Evolutionary conservation across 129 eudicot genomes (phyloP), one percentile per base, ranked within the genome.

Genomic region (Flaveria linearis): DNA sequence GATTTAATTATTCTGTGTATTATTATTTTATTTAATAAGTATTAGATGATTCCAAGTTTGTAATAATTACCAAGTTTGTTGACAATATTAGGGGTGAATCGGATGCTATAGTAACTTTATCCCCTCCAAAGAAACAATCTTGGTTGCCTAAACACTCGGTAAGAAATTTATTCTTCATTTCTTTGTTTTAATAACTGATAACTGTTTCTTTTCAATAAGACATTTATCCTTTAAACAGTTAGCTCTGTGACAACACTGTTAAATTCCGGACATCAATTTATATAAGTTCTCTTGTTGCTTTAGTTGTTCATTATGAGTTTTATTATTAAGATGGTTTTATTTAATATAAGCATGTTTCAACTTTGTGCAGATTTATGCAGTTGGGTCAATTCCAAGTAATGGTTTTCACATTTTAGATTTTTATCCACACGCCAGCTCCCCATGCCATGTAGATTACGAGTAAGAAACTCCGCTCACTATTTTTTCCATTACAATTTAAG

Each of bases 391-490:
- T 50, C 87, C 87, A 39, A 76, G 82, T 69, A 71, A 79, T 16
- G 98, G 96, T 39, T 75, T 93, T 46, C 81, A 90, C 77, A 89
- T 90, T 64, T 82, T 93, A 76, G 97, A 93, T 77, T 90, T 93
- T 75, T 84, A 88, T 81, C 91, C 91, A 30, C 85, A 90, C 81
- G 30, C 79, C 69, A 88, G 82, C 80, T 88, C 98, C 60, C 93
- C 98, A 51, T 90, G 96, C 73, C 96, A 93, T 73, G 98, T 93
- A 66, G 97, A 93, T 56, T 86, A 78, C 72, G 86, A 83, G 98
- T 93, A 88, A 83, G 89, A 53, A 83, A 42, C 74, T 36, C 9
- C 64, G 41, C 45, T 16, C 26, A n/a, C 25, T 13, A 20, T 28
- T 26, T 25, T 50, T 79, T 50, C 20, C 26, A 8, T 9, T 25